phyloP scores from a whole-genome alignment of 2,329 filamentous ascomycete species.

The Niveomyces coronatus region DNA sequence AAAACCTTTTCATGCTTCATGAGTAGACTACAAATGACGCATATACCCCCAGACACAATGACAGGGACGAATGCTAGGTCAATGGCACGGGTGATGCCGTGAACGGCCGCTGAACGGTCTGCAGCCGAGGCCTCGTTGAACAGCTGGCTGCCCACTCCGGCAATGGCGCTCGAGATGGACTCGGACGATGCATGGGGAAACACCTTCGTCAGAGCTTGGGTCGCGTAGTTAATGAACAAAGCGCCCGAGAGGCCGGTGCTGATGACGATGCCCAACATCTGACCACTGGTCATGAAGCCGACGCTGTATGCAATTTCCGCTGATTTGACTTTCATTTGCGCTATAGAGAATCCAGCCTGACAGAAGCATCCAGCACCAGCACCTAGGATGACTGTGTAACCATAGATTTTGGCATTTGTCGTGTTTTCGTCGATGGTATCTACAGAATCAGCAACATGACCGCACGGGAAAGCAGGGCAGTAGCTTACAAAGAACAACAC shows the following conservation, averaged over 20 bases:
- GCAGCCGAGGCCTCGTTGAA: too few species aligned
- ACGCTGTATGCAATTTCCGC: conserved; percentile 20
- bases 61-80: conserved; percentile 15
- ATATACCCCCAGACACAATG: not conserved
- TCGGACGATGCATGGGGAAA: too few species aligned
- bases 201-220: conserved; percentile 5
- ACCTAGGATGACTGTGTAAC: conserved; percentile 28
- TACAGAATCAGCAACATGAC: too few species aligned
- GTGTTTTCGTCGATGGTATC: conserved; percentile 9
- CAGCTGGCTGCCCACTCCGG: too few species aligned
- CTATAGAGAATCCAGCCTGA: conserved; percentile 26
- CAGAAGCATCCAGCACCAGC: conserved; percentile 26
- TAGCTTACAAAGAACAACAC: conserved; percentile 18
- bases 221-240: conserved; percentile 22
- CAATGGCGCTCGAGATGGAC: too few species aligned
- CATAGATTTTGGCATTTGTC: conserved; percentile 18
- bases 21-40: not conserved
- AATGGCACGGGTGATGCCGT: conserved; percentile 17
- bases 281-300: conserved; percentile 24
- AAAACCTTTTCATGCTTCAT: conserved; percentile 3
- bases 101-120: conserved; percentile 15
- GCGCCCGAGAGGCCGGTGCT: conserved; percentile 23
- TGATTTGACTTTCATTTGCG: conserved; percentile 21
- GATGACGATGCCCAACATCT: conserved; percentile 23
- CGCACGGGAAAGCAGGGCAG: too few species aligned